Base-by-base conservation (phyloP, 306 rosid species). In the Amphicarpaea edgeworthii region DNA sequence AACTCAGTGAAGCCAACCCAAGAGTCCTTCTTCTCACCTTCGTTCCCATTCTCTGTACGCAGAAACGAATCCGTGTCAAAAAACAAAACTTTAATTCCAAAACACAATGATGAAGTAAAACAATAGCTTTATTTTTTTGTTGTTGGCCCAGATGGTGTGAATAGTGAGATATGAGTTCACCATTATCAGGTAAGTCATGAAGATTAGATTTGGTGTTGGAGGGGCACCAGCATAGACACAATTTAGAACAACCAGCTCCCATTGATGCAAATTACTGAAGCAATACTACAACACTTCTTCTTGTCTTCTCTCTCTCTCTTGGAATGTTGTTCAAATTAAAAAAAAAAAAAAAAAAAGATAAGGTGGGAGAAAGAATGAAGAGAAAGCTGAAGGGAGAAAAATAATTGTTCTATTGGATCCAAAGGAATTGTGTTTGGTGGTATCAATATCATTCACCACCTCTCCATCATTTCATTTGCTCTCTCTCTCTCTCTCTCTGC, bases 171-270 rank as follows among this genome's bases (percentile, higher is more conserved):
- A 80, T 58, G 64, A 53, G 15, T 79, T 83, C 40, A 88, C 97
- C 94, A 59, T 68, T 74, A 50, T 79, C 84, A 5, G 89, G 85
- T 40, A 72, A 79, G 75, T 81, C 89, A 12, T 83, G 72, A 78
- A 69, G 83, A 80, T 83, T 83, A 47, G 94, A 81, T 74, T 87
- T 86, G 77, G 76, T 41, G 66, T 80, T 76, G 41, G 89, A 87
- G 12, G 89, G 90, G 82, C 91, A 89, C 79, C 88, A 89, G 70
- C 93, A 91, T 16, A 89, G 67, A 53, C 89, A 78, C 24, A 86
- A 72, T 47, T 83, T 91, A 69, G 92, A 87, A 86, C 97, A 91
- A 76, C 92, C 82, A 86, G 79, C 90, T 86, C 97, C 97, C 97
- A 91, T 91, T 83, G 84, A 77, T 50, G 1, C 8, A 34, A 34